Evolutionary conservation across 371 early-diverging fungal species (phyloP).

Genomic region (Mortierella sp.): DNA sequence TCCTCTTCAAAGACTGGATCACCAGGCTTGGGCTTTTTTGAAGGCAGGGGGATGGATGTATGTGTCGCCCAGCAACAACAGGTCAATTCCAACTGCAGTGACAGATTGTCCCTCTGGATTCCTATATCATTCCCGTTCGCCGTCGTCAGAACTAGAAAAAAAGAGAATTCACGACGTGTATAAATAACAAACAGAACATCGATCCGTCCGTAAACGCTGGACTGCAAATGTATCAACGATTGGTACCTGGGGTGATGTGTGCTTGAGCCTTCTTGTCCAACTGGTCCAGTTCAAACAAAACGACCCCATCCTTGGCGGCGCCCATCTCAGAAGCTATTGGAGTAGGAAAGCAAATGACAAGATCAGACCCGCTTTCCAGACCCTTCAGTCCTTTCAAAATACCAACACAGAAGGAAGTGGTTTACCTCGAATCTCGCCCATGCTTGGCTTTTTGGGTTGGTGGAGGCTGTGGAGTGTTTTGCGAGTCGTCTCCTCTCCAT

Average conservation of each 20-base stretch:
- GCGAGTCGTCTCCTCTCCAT: conserved; percentile 20
- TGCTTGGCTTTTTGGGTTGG: neutral
- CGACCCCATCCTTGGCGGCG: conserved; percentile 22
- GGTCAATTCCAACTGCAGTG: conserved; percentile 11
- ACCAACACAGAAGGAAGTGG: neutral
- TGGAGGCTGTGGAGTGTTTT: conserved; percentile 17
- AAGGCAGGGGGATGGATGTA: neutral
- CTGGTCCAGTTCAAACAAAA: conserved; percentile 29
- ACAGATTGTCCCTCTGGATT: conserved; percentile 17
- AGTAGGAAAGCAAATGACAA: neutral
- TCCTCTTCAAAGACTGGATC: neutral
- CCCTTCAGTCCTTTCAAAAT: neutral
- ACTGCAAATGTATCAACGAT: neutral
- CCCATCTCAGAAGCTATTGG: conserved; percentile 17
- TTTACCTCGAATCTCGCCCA: conserved; percentile 26
- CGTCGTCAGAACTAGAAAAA: conserved; percentile 15
- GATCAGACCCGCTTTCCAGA: no score
- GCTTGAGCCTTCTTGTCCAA: conserved; percentile 22
- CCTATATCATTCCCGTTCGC: conserved; percentile 22
- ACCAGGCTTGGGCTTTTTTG: neutral
- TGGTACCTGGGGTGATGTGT: conserved; percentile 22
- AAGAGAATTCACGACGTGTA: no score
- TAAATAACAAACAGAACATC: neutral
- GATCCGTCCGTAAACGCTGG: neutral
- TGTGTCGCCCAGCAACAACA: conserved; percentile 50